Base-by-base conservation (phyloP, 306 rosid species). In the Trifolium subterraneum region DNA sequence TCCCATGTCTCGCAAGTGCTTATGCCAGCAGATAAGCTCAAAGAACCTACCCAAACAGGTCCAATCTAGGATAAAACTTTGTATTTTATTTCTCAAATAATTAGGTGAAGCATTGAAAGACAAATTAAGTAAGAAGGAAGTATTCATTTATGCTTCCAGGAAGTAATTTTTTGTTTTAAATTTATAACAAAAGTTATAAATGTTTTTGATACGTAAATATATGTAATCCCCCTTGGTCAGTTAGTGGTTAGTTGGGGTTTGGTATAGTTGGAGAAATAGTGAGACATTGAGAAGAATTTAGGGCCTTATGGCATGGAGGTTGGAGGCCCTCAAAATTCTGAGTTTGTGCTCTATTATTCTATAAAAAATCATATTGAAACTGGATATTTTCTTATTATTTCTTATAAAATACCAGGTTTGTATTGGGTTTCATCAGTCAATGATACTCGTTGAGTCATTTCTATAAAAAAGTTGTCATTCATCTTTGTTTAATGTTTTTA, bases 211-310 rank as follows among this genome's bases (percentile, higher is more conserved):
- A 22, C 10, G 31, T 55, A 20, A 10, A 4, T 29, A 58, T 58
- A 58, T 8, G 36, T 13, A 58, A 23, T 58, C 64, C 16, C 35
- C 64, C 33, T 58, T 58, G 2, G 36, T 61, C 9, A 31, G 42
- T 61, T 35, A 31, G 41, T 61, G 15, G 42, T 61, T 61, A 31
- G 42, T 31, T 31, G 42, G 42, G 66, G 44, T 10, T 61, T 31
- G 23, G 42, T 11, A 31, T 25, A 58, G 22, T 54, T 54, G 35
- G 10, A 58, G 18, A 13, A 5, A 23, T 58, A 23, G 8, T 18
- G 27, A 13, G 64, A 72, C 75, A 75, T 76, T 71, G 18, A 80
- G 74, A 80, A 83, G 82, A 35, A 15, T 60, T 15, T 47, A 16
- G 41, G 44, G 14, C 25, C 68, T 62, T 33, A 12, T 31, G 25